Base-by-base conservation (phyloP, 768 basidiomycete species). In the Dioszegia aurantiaca region DNA sequence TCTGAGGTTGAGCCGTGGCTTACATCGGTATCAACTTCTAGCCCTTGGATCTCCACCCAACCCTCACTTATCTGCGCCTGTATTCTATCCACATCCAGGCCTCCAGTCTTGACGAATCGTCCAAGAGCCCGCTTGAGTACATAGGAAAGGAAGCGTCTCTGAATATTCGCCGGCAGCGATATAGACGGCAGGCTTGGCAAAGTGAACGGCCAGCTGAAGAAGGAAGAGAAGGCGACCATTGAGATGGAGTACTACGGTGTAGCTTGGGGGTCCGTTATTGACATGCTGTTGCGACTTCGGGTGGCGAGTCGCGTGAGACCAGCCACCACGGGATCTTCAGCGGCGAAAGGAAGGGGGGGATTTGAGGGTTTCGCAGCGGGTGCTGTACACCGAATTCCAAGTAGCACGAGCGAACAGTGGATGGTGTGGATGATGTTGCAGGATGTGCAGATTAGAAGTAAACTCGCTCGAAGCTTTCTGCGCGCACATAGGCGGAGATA, bases 1-100 rank as follows among this genome's bases (percentile, higher is more conserved):
- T 9, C 24, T 6, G 31, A 47, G 43, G 16, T 19, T 19, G n/a
- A 4, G 33, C 5, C 41, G 3, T 9, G 44, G 81, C 86, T 68
- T 69, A 87, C 92, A 75, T 85, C 80, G 48, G 82, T 81, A 74
- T 90, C 84, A 48, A 97, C 78, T 72, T 91, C 84, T 55, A 95
- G 79, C 68, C 90, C 85, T 62, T 86, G 86, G 36, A 97, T 83
- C 76, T 91, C 88, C 3, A 95, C 85, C 73, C 83, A 86, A 17
- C 93, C 93, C 40, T 86, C 87, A n/a, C 89, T 87, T 68, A 97
- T 86, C 77, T 94, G 90, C 27, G 90, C 88, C 67, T 94, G 90
- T 67, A 95, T 87, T 77, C 90, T 86, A 55, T 86, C 82, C 51
- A 84, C 80, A 78, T 95, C 89, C 57, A 95, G 83, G 68, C 92